Percentiles rank a stretch among this genome's conserved stretches.
phyloP scores from a whole-genome alignment of 2,329 filamentous ascomycete species.

The Verticillium alfalfae region DNA sequence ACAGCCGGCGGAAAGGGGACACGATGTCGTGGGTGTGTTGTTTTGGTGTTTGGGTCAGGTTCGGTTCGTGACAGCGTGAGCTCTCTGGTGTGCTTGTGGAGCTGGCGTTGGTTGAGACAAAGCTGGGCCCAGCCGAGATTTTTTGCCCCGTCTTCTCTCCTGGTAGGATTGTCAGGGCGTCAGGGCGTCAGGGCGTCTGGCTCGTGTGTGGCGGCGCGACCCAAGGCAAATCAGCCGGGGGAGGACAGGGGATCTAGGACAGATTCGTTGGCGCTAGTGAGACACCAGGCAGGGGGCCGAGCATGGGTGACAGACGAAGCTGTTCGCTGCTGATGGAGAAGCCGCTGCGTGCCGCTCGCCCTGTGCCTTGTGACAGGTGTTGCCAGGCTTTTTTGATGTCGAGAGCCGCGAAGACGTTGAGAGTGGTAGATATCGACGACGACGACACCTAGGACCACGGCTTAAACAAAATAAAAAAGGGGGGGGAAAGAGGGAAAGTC shows the following conservation, averaged over 20 bases:
- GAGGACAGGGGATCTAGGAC: slow-evolving; percentile 9
- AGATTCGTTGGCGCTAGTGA: slow-evolving; percentile 14
- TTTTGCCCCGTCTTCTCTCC: not conserved
- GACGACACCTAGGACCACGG: not conserved
- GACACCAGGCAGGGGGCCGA: slow-evolving; percentile 5
- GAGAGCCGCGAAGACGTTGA: not conserved
- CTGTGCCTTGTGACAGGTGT: not conserved
- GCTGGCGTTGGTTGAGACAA: slow-evolving; percentile 1
- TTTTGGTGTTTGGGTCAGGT: slow-evolving; percentile 1
- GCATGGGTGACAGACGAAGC: not conserved
- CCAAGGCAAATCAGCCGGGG: slow-evolving; percentile 12
- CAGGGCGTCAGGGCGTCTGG: not conserved
- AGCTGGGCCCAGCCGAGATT: slow-evolving; percentile 3
- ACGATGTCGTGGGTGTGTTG: not conserved
- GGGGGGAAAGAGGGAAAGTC: not conserved
- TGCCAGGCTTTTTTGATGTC: not conserved
- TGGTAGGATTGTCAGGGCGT: not conserved
- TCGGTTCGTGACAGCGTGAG: not conserved
- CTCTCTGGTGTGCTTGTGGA: slow-evolving; percentile 1
- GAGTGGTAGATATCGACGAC: not conserved
- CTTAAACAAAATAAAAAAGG: too few relatives aligned
- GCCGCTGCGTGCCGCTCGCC: not conserved
- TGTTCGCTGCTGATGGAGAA: not conserved
- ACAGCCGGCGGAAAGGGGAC: not conserved
- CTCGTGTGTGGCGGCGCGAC: slow-evolving; percentile 9